phyloP scores from a whole-genome alignment of 73 alveolate species.

The Tetrahymena thermophila region DNA sequence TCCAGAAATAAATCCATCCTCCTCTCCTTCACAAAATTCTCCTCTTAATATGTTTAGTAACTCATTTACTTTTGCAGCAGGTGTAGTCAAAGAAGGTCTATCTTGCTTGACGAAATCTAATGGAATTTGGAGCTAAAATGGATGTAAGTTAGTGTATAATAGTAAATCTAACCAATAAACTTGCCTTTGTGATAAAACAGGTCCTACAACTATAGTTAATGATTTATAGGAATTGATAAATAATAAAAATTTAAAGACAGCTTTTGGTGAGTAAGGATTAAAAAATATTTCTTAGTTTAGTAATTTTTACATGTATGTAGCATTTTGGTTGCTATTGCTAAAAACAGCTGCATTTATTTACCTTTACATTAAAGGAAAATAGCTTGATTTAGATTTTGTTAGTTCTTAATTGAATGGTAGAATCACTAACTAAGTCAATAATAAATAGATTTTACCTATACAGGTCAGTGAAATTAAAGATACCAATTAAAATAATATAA shows the following conservation, averaged over 20 bases:
- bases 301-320: neutral
- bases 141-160: neutral
- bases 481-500: neutral
- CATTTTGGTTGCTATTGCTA: neutral
- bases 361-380: neutral
- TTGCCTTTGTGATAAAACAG: neutral
- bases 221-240: neutral
- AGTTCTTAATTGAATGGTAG: neutral
- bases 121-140: neutral
- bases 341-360: neutral
- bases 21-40: neutral
- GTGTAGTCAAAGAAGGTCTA: neutral
- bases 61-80: neutral
- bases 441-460: neutral
- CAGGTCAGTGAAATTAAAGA: neutral
- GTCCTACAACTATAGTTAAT: neutral
- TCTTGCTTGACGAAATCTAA: neutral
- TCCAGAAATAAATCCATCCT: neutral
- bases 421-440: neutral
- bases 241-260: neutral
- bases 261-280: neutral
- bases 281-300: neutral
- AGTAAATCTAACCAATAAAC: neutral
- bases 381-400: neutral
- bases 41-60: neutral